phyloP scores from a whole-genome alignment of 208 protist species.

The Crithidia fasciculata region DNA sequence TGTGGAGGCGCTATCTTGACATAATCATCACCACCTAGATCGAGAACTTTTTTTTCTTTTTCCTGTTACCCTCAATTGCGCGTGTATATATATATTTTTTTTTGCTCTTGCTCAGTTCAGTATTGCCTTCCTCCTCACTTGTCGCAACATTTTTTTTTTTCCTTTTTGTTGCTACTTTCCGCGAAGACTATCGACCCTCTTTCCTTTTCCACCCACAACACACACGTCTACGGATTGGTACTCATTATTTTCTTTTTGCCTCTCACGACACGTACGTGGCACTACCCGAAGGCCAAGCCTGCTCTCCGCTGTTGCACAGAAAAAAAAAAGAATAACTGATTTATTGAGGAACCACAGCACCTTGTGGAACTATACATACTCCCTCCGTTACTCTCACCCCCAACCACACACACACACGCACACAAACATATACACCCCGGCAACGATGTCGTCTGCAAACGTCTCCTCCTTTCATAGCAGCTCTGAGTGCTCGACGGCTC shows the following conservation, averaged over 20 bases:
- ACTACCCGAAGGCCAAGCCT: no score
- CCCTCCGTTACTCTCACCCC: no score
- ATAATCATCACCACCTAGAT: no score
- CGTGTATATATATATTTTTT: not conserved
- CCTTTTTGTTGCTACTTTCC: not conserved
- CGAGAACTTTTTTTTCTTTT: not conserved
- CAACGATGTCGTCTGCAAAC: conserved; percentile 33
- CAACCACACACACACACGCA: no score
- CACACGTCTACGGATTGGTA: not conserved
- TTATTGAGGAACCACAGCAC: no score
- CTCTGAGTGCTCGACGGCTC: conserved; percentile 35
- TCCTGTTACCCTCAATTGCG: not conserved
- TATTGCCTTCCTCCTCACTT: not conserved
- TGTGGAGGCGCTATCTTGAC: no score
- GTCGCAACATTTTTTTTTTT: not conserved
- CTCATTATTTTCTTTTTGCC: not conserved
- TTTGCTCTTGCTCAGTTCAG: not conserved
- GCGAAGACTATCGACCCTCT: no score
- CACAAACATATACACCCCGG: not conserved
- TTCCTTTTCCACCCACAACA: no score
- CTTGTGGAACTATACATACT: no score
- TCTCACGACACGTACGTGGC: no score
- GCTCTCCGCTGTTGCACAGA: no score
- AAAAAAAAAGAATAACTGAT: no score
- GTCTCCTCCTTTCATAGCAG: conserved; percentile 53